Evolutionary conservation across 169 alveolate species (phyloP).

Genomic region (Fabrea salina): DNA sequence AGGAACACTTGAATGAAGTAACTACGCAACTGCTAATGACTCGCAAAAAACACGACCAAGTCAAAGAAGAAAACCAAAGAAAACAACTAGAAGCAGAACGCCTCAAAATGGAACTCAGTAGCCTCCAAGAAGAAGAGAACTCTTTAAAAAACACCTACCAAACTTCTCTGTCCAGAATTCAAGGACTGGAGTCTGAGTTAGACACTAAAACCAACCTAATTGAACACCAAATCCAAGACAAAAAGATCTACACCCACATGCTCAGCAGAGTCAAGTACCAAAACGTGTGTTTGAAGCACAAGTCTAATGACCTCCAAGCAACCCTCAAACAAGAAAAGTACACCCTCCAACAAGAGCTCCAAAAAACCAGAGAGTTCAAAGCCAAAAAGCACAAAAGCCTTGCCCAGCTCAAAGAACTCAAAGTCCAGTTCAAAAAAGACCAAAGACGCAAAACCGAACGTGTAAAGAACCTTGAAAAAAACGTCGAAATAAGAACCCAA

Average conservation of each 20-base stretch:
- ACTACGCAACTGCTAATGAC: slow-evolving; percentile 41
- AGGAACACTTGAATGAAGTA: slow-evolving; percentile 47
- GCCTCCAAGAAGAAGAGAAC: slow-evolving; percentile 3
- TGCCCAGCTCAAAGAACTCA: slow-evolving; percentile 36
- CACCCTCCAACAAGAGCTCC: slow-evolving; percentile 25
- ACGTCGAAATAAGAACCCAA: slow-evolving; percentile 42
- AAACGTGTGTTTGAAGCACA: slow-evolving; percentile 24
- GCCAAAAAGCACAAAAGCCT: slow-evolving; percentile 45
- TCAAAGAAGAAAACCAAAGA: neutral
- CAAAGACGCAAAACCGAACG: slow-evolving; percentile 41
- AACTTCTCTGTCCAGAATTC: slow-evolving; percentile 26
- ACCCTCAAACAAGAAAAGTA: slow-evolving; percentile 17
- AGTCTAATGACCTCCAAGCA: slow-evolving; percentile 16
- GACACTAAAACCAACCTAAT: slow-evolving; percentile 24
- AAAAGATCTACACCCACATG: slow-evolving; percentile 36
- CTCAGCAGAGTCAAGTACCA: slow-evolving; percentile 43
- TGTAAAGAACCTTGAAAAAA: slow-evolving; percentile 30
- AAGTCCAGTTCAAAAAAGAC: slow-evolving; percentile 35
- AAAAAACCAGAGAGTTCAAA: slow-evolving; percentile 34
- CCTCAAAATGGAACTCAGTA: slow-evolving; percentile 31
- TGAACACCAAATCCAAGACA: slow-evolving; percentile 38
- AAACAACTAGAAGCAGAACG: slow-evolving; percentile 18
- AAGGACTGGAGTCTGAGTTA: slow-evolving; percentile 13
- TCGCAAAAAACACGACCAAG: slow-evolving; percentile 43
- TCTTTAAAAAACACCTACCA: slow-evolving; percentile 28